Evolutionary conservation across 1,284 basidiomycete species (phyloP), one percentile per base, ranked within the genome.

Genomic region (Paramarasmius palmivorus): DNA sequence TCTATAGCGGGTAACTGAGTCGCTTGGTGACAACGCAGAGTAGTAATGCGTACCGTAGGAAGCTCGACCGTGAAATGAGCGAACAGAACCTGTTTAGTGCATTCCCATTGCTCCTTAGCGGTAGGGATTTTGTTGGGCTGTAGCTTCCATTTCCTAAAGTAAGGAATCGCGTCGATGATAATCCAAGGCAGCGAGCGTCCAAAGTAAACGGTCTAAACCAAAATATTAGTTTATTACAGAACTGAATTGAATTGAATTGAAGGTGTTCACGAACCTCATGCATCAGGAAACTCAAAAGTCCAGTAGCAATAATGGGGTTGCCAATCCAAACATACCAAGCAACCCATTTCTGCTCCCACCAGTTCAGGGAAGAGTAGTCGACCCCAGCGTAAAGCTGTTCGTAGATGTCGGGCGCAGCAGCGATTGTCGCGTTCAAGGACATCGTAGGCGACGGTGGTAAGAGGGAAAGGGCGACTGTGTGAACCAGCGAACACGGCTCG

Each of bases 51-150:
- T 61, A 93, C 92, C 57, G 85, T 81, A 14, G 96, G 96, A 10
- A 95, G 78, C 72, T 99, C 96, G 61, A 98, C 89, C 36, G 95
- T 96, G 68, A 99, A 97, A 72, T 99, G 97, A 12, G 93, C 95
- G 68, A 94, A 86, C 5, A 99, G 81, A 26, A 99, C 96, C 64
- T 89, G 87, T 74, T 95, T 96, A 35, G 94, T 97, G 77, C 95
- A 98, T 59, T 93, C 88, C 94, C 94, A 97, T 71, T 98, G 94
- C 68, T 98, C 92, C 55, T 78, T 74, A 0, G 82, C 61, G 1
- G 93, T 87, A 3, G 95, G 92, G 1, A 92, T 67, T 72, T 98
- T 98, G 62, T 75, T 79, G 12, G 90, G 86, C 69, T 99, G 96
- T 4, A 99, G 78, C 74, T 99, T 99, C 92, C 93, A 98, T 74